Evolutionary conservation across 1,284 basidiomycete genomes (phyloP).

Genomic region (Moesziomyces globuligerus): DNA sequence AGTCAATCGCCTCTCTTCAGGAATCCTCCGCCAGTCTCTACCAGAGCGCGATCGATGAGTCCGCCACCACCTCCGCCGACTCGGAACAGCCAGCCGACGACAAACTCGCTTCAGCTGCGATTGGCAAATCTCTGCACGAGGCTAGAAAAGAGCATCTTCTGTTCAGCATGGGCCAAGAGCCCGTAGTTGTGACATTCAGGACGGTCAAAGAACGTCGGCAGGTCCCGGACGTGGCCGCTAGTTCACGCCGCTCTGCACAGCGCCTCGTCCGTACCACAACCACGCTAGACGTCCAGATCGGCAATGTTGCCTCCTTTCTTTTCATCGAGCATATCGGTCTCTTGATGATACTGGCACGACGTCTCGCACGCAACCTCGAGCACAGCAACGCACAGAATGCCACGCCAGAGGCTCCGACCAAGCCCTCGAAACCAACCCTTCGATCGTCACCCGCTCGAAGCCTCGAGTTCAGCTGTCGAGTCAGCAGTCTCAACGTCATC

Average conservation of each 20-base stretch:
- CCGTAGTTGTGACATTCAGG: conserved; percentile 14
- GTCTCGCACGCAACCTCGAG: not conserved
- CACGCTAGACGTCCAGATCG: conserved; percentile 24
- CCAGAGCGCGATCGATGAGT: conserved; percentile 32
- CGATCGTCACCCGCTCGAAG: not conserved
- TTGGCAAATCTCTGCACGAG: not conserved
- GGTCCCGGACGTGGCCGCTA: not conserved
- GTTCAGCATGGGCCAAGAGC: conserved; percentile 31
- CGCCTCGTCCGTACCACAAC: conserved; percentile 27
- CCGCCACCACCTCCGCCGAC: not conserved
- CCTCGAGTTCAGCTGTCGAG: conserved; percentile 10
- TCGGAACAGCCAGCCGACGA: conserved; percentile 1
- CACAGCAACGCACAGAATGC: not conserved
- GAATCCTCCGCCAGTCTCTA: conserved; percentile 44
- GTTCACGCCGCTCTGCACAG: conserved; percentile 21
- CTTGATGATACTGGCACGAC: conserved; percentile 9
- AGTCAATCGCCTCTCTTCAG: conserved; percentile 20
- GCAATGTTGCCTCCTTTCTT: conserved; percentile 22
- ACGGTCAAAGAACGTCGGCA: conserved; percentile 40
- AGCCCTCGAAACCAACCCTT: not conserved
- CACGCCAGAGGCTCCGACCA: not conserved
- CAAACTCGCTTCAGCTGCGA: not conserved
- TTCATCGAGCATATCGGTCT: conserved; percentile 33
- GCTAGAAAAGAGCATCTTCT: conserved; percentile 2
- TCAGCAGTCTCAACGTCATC: conserved; percentile 34